A percentile compares a stretch with the other conserved stretches of the same genome.
Evolutionary conservation across 345 rosid genomes (phyloP).

Genomic region (Sisymbrium altissimum): DNA sequence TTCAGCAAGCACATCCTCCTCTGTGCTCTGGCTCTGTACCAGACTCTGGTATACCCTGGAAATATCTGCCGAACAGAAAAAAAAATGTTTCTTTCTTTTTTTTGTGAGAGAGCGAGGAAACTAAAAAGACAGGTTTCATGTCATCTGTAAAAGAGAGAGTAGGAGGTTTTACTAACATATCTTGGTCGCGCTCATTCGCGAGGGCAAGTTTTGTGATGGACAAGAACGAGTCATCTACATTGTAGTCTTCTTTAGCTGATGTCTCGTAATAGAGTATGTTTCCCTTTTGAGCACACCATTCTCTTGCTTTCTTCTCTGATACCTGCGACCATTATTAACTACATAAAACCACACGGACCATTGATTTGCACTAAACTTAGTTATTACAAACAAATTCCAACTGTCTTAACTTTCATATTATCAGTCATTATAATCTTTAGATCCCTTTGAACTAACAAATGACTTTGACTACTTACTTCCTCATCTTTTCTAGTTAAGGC

Average conservation of each 20-base stretch:
- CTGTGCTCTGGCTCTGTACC: conserved; percentile 76
- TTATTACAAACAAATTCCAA: too few species aligned
- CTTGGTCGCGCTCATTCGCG: conserved; percentile 76
- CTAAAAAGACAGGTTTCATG: neutral
- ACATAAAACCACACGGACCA: too few species aligned
- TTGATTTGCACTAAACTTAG: too few species aligned
- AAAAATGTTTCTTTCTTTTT: neutral
- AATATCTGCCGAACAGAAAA: conserved; percentile 51
- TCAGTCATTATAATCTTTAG: neutral
- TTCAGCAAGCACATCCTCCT: conserved; percentile 91
- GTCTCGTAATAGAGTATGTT: conserved; percentile 91
- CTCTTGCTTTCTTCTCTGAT: conserved; percentile 96
- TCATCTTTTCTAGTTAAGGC: neutral
- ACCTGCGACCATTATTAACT: conserved; percentile 39
- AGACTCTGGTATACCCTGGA: conserved; percentile 77
- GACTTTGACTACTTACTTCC: too few species aligned
- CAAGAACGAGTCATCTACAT: conserved; percentile 80
- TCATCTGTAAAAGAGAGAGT: neutral
- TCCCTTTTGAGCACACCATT: conserved; percentile 91
- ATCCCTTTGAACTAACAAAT: neutral
- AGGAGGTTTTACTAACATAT: conserved; percentile 57
- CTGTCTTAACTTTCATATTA: too few species aligned
- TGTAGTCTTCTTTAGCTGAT: conserved; percentile 92
- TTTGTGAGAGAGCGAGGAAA: too few species aligned
- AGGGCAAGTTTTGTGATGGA: conserved; percentile 81